Conservation (phyloP, 768 basidiomycete species). For the Tubosaeta sp. region DNA sequence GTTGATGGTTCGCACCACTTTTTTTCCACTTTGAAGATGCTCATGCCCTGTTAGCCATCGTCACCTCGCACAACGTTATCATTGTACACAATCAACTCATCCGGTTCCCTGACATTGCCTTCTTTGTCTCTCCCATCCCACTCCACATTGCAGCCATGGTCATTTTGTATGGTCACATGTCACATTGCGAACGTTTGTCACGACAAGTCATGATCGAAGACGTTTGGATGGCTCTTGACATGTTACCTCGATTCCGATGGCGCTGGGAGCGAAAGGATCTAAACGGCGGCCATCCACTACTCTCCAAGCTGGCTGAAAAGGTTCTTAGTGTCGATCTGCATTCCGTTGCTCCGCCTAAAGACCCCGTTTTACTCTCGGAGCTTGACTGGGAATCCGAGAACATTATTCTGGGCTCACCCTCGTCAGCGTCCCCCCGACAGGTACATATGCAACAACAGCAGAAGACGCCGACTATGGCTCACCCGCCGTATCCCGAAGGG, state of each 20-base stretch:
- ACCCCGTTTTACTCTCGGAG: slow-evolving; percentile 42
- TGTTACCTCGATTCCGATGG: slow-evolving; percentile 88
- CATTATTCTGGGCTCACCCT: slow-evolving; percentile 25
- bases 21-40: background rate
- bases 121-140: slow-evolving; percentile 86
- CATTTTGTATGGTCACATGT: slow-evolving; percentile 84
- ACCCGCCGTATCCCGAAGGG: slow-evolving; percentile 31
- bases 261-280: slow-evolving; percentile 85
- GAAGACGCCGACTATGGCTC: slow-evolving; percentile 35
- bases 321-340: slow-evolving; percentile 74
- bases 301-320: slow-evolving; percentile 75
- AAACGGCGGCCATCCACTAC: slow-evolving; percentile 78
- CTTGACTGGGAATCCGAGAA: slow-evolving; percentile 45
- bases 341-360: slow-evolving; percentile 38
- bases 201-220: slow-evolving; percentile 71
- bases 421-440: slow-evolving; percentile 23
- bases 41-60: slow-evolving; percentile 52
- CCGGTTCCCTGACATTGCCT: slow-evolving; percentile 79
- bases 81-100: slow-evolving; percentile 81
- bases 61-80: slow-evolving; percentile 84
- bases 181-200: slow-evolving; percentile 63
- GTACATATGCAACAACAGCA: slow-evolving; percentile 30
- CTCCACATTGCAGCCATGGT: slow-evolving; percentile 91
- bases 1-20: slow-evolving; percentile 57
- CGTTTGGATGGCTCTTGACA: slow-evolving; percentile 81